Evolutionary conservation across 1,284 basidiomycete genomes (phyloP).

Genomic region (Rhodofomes roseus): DNA sequence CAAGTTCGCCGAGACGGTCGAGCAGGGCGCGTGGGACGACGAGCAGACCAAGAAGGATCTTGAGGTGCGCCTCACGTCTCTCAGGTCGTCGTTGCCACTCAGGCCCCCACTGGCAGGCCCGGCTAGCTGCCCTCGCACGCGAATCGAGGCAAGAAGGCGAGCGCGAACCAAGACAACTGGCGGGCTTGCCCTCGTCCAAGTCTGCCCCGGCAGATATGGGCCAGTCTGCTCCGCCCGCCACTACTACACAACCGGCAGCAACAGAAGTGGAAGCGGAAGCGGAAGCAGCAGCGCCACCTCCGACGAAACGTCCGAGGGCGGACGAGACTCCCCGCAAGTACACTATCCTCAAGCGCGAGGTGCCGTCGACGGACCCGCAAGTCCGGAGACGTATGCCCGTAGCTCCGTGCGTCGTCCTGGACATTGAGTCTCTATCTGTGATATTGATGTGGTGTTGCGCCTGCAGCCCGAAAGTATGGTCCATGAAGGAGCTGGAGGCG

Average conservation of each 20-base stretch:
- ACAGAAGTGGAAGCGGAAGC: no score
- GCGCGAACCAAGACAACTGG: constrained; percentile 1
- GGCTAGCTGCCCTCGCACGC: constrained; percentile 16
- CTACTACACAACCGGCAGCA: neutral
- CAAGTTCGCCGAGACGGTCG: constrained; percentile 76
- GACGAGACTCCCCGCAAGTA: constrained; percentile 22
- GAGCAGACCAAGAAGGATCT: constrained; percentile 50
- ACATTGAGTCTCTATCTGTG: neutral
- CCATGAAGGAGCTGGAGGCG: constrained; percentile 43
- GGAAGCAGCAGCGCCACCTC: neutral
- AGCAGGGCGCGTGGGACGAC: constrained; percentile 62
- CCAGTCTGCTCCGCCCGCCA: neutral
- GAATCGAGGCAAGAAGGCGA: constrained; percentile 14
- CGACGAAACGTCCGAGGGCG: constrained; percentile 1
- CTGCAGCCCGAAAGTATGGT: constrained; percentile 44
- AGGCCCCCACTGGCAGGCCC: constrained; percentile 6
- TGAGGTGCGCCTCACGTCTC: constrained; percentile 34
- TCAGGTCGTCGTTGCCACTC: neutral
- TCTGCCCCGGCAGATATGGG: constrained; percentile 4
- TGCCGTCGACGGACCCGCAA: constrained; percentile 10
- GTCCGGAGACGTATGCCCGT: constrained; percentile 12
- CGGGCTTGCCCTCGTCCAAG: neutral
- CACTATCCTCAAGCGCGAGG: constrained; percentile 26
- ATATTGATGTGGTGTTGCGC: neutral
- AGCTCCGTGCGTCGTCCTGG: constrained; percentile 23